Conservation (phyloP, 73 alveolate species). For the Effrenium voratum region DNA sequence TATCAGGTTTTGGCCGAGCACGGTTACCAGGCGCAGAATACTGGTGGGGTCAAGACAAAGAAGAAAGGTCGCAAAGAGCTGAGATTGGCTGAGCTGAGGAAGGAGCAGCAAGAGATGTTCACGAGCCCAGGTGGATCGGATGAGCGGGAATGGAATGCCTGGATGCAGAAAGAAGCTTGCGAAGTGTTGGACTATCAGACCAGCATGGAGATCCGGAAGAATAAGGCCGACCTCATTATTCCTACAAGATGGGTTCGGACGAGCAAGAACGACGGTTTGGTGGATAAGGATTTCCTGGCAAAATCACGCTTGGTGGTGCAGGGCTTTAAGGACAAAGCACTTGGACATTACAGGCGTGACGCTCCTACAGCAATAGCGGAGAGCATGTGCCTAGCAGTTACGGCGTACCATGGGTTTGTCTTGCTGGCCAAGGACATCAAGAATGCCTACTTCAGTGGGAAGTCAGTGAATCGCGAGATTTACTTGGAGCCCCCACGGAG, state of each 20-base stretch:
- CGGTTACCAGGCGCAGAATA: not conserved
- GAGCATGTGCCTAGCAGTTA: not conserved
- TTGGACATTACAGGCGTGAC: not conserved
- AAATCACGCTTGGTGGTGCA: conserved; percentile 10
- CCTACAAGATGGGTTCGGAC: conserved; percentile 26
- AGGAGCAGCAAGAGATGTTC: not conserved
- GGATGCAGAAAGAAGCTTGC: conserved; percentile 15
- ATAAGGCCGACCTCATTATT: not conserved
- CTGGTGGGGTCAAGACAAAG: no score
- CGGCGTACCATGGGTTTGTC: not conserved
- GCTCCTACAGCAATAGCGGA: conserved; percentile 31
- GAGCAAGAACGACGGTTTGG: not conserved
- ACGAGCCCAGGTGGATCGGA: not conserved
- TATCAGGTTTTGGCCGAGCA: not conserved
- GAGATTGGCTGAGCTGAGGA: not conserved
- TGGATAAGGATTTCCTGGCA: not conserved
- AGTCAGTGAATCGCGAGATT: not conserved
- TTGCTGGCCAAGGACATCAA: conserved; percentile 28
- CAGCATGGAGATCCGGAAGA: not conserved
- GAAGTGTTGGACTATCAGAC: not conserved
- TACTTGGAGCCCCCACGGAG: conserved; percentile 3
- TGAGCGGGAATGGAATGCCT: not conserved
- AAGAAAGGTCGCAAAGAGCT: not conserved
- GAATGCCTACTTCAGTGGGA: conserved; percentile 25
- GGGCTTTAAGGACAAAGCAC: conserved; percentile 15